Base-by-base conservation (phyloP, 768 basidiomycete genomes). In the Nidula microcarpa region DNA sequence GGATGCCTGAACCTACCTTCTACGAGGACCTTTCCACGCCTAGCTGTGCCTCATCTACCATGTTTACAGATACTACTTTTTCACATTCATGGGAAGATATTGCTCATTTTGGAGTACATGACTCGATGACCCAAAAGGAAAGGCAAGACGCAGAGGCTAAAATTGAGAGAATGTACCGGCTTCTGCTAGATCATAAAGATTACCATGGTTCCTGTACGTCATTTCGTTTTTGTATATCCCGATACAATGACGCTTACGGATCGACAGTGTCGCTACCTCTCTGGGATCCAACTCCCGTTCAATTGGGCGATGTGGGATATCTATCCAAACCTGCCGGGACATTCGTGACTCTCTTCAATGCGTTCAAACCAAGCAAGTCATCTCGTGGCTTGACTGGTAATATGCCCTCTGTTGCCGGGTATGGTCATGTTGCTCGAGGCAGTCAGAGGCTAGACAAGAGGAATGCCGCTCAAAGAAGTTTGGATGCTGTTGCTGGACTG, bases 261-360 rank as follows among this genome's bases (percentile, higher is more conserved):
- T 30, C 23, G 23, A 3, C 35, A 86, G 85, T 89, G 54, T 81
- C 75, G 0, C 66, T 86, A 17, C 86, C 90, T 6, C 68, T 91
- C 5, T 94, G 90, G 90, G 75, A 72, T 4, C 91, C 91, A 1
- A 69, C 78, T 3, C 74, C 60, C 5, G 79, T 92, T 0, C 65
- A 75, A 10, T 68, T 91, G 2, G 91, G 91, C 6, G 82, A 85
- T 2, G 85, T 93, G 7, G 91, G 91, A 2, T 94, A 87, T 63
- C 68, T 91, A 23, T 74, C 73, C 34, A 87, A 85, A 58, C 80
- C 85, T 0, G 67, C 68, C n/a, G 91, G 90, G 2, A 67, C 71
- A 44, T 94, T 94, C 57, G 68, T 89, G 53, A 85, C 82, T 6
- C 72, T 92, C 6, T 84, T 91, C 68, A 88, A 91, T 64, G 80